Evolutionary conservation across 2,329 filamentous ascomycete species (phyloP), one percentile per base, ranked within the genome.

Genomic region (Didymella pomorum): DNA sequence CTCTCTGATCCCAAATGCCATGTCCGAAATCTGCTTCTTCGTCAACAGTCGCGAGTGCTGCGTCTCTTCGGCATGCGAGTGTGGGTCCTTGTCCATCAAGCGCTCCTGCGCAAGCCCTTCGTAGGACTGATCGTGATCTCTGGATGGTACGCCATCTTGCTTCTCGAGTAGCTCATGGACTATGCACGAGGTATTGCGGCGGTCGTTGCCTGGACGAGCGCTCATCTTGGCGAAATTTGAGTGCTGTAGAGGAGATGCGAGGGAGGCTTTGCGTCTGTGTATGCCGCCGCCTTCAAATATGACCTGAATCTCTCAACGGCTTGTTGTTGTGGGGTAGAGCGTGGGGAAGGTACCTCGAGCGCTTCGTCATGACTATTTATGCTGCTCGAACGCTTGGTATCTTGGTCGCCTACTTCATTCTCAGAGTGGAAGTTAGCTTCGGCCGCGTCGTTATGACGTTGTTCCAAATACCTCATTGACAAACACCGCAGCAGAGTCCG

Each of bases 1-100:
- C 77, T 97, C 92, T 46, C 95, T 85, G 57, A 98, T 95, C 25
- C 94, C 93, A 87, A 94, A 93, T 0, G 94, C 93, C 94, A 99
- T 98, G 70, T 98, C 95, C 14, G 90, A 93, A 41, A 99, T 83
- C 77, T 99, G 92, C 76, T 91, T 93, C 81, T 98, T 98, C 1
- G 93, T 97, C 66, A 98, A 83, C 48, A 97, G 85, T n/a, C 94
- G 86, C 58, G 86, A 88, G 56, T 87, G 81, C 18, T 83, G 80
- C 21, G 71, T 69, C 50, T 75, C 67, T 1, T 79, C 72, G 14
- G 72, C 71, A 18, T 71, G 60, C 8, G 68, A 65, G 16, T 74
- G 70, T 0, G 73, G 73, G 46, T 79, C 72, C 61, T 82, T 82
- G 71, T 82, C 80, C n/a, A 79, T 70, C 1, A 72, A 71, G 44